Conservation (phyloP, 2,329 filamentous ascomycete genomes). For the Elsinoe batatas region DNA sequence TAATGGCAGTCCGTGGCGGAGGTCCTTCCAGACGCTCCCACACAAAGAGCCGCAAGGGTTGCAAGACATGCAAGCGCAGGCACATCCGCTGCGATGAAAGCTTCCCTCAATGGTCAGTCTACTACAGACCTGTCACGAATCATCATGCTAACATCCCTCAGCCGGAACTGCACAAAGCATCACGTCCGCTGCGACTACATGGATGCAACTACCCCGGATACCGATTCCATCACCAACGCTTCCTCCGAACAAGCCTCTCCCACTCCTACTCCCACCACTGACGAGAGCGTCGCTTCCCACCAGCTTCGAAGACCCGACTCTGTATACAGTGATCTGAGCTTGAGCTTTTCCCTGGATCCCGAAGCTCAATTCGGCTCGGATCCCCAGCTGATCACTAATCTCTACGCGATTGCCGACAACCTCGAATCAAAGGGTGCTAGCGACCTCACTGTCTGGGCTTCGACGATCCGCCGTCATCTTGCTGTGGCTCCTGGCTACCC, state of each 20-base stretch:
- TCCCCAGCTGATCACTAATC: conserved; percentile 80
- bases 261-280: conserved; percentile 78
- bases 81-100: conserved; percentile 97
- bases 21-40: conserved; percentile 86
- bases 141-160: conserved; percentile 31
- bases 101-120: conserved; percentile 80
- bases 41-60: conserved; percentile 97
- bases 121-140: conserved; percentile 2
- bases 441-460: conserved; percentile 83
- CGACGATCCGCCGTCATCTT: conserved; percentile 62
- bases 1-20: conserved; percentile 87
- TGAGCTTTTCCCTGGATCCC: conserved; percentile 66
- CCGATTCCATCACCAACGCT: conserved; percentile 39
- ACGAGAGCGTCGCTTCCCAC: conserved; percentile 74
- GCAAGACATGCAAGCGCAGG: conserved; percentile 93
- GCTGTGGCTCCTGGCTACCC: conserved; percentile 69
- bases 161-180: conserved; percentile 97
- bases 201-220: conserved; percentile 63
- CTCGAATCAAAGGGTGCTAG: conserved; percentile 63
- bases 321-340: conserved; percentile 71
- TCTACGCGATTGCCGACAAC: conserved; percentile 76
- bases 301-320: conserved; percentile 22
- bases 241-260: conserved; percentile 51
- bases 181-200: conserved; percentile 98
- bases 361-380: conserved; percentile 62